phyloP scores from a whole-genome alignment of 768 basidiomycete species.

The Pisolithus microcarpus region DNA sequence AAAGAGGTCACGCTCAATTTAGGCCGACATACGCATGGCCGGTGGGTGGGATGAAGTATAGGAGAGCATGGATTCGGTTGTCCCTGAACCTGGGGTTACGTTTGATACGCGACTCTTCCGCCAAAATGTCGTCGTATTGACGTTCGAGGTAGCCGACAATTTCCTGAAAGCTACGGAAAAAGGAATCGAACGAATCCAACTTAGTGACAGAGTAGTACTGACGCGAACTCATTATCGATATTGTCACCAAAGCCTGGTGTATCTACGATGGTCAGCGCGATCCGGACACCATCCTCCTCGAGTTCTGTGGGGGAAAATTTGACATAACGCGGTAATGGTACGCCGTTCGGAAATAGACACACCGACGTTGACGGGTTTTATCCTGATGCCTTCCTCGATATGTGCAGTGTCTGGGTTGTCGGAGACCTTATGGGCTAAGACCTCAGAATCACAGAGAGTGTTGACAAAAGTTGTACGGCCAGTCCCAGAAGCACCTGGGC shows the following conservation, averaged over 20 bases:
- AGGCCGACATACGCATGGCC: conserved; percentile 75
- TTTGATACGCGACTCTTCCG: conserved; percentile 98
- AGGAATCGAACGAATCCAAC: neutral
- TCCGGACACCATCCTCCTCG: conserved; percentile 97
- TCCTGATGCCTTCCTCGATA: conserved; percentile 87
- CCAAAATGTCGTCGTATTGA: conserved; percentile 98
- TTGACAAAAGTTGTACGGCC: conserved; percentile 99
- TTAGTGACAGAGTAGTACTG: conserved; percentile 29
- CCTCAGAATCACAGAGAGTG: conserved; percentile 95
- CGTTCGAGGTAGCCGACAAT: conserved; percentile 95
- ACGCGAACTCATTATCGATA: conserved; percentile 99
- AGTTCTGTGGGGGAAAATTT: conserved; percentile 52
- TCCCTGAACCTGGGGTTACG: conserved; percentile 99
- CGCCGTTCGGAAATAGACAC: conserved; percentile 1
- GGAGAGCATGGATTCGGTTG: conserved; percentile 90
- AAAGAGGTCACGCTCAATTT: neutral
- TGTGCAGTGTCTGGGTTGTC: conserved; percentile 86
- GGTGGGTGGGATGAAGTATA: conserved; percentile 99
- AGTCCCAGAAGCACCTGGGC: conserved; percentile 87
- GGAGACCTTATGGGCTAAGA: conserved; percentile 79
- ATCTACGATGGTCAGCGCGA: conserved; percentile 96
- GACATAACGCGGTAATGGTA: neutral
- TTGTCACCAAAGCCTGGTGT: conserved; percentile 99
- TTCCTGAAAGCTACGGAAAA: conserved; percentile 74
- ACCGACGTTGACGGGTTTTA: conserved; percentile 95